These are phyloP conservation scores for Fusarium oligoseptatum DNA, from an alignment of 2,329 filamentous ascomycete species.

Conservation along the genomic window DNA sequence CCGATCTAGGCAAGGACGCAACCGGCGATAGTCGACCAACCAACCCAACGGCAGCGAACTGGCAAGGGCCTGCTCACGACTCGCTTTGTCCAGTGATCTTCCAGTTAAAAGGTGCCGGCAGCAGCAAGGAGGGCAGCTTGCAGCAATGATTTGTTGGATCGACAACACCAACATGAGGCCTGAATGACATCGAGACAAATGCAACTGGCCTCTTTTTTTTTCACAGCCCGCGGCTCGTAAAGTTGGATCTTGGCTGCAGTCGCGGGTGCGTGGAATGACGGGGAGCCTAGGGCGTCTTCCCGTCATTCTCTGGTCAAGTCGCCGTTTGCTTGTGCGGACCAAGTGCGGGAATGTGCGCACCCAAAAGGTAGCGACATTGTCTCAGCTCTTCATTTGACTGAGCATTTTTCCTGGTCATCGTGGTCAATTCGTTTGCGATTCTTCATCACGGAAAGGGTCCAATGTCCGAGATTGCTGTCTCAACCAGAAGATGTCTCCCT, in stretches of 20 bases:
- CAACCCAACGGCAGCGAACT: constrained; percentile 4
- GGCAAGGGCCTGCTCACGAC: constrained; percentile 10
- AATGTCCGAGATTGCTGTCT: constrained; percentile 28
- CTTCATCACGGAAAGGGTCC: constrained; percentile 6
- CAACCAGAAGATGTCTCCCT: constrained; percentile 28
- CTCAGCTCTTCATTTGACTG: constrained; percentile 31
- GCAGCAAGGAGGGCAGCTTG: constrained; percentile 2
- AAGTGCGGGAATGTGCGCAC: constrained; percentile 20
- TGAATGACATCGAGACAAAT: constrained; percentile 2
- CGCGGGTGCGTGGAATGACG: constrained; percentile 28
- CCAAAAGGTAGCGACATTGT: constrained; percentile 22
- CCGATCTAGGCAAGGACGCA: constrained; percentile 42
- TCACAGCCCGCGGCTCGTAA: constrained; percentile 4
- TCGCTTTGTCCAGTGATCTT: not conserved
- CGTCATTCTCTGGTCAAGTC: constrained; percentile 3
- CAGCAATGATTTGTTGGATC: not conserved
- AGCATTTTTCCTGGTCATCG: constrained; percentile 12
- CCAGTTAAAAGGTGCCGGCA: constrained; percentile 9
- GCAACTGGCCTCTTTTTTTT: not conserved
- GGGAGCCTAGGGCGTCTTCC: constrained; percentile 7
- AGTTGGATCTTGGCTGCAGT: constrained; percentile 5
- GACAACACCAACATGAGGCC: constrained; percentile 4
- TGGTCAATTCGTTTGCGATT: not conserved
- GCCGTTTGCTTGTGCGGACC: not conserved
- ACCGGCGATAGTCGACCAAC: constrained; percentile 21